Evolutionary conservation across 1,139 yeast genomes (phyloP).

Genomic region (Geotrichum cucujoidarum): DNA sequence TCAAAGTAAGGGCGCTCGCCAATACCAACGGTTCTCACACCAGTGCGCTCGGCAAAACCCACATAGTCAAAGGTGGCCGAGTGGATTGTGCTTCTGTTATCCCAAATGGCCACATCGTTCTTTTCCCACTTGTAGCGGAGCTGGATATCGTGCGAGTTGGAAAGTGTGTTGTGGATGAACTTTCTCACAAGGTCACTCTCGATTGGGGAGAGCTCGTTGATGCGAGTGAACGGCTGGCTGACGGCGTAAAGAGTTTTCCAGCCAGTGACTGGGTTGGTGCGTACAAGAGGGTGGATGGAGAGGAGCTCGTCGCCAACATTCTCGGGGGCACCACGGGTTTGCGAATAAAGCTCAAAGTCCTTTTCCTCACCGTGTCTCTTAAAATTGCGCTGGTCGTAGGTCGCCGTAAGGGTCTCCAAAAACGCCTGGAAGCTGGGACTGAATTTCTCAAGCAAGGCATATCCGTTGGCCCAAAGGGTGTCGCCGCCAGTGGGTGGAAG

Average conservation of each 20-base stretch:
- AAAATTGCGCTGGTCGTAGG: conserved; percentile 30
- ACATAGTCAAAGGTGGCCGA: conserved; percentile 25
- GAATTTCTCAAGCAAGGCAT: conserved; percentile 45
- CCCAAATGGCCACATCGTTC: conserved; percentile 49
- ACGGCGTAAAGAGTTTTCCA: conserved; percentile 45
- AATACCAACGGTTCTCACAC: conserved; percentile 54
- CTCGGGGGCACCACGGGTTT: conserved; percentile 36
- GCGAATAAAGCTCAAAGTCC: conserved; percentile 38
- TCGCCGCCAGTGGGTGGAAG: conserved; percentile 46
- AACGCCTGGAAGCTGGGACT: conserved; percentile 42
- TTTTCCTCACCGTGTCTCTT: conserved; percentile 37
- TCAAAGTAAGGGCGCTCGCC: conserved; percentile 55
- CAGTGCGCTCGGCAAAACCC: conserved; percentile 45
- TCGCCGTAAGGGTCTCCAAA: conserved; percentile 39
- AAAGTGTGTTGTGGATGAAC: conserved; percentile 41
- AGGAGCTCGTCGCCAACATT: conserved; percentile 30
- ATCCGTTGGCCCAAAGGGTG: conserved; percentile 46
- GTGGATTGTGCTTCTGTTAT: conserved; percentile 35
- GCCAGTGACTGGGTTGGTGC: conserved; percentile 48
- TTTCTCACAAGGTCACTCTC: conserved; percentile 40
- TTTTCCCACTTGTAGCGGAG: conserved; percentile 54
- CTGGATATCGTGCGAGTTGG: conserved; percentile 39
- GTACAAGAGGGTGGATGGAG: conserved; percentile 43
- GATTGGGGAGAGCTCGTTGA: conserved; percentile 40
- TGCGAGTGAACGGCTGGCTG: conserved; percentile 40